Evolutionary conservation across 225 moss, liverwort and hornwort species (phyloP), one percentile per base, ranked within the genome.

Genomic region (Lunularia cruciata): DNA sequence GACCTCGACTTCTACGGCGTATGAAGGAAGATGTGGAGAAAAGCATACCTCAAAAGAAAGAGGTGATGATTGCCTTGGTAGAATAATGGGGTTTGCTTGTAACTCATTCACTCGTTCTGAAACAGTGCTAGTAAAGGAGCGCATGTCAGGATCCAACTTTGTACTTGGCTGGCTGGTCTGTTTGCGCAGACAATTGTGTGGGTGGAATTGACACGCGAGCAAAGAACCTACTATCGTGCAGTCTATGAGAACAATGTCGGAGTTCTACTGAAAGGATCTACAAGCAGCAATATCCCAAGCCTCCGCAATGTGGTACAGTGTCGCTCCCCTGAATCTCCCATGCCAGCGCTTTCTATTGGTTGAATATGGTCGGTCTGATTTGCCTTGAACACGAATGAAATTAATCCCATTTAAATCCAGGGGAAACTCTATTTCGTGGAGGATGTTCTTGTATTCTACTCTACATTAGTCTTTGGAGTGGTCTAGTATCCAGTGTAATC

Each of bases 1-100:
- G 94, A 54, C 94, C 90, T 23, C 78, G 89, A 55, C 51, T 94
- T 11, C 65, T 94, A 45, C 81, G 89, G 60, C 86, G 90, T 26
- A 87, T 94, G 90, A 94, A 93, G 68, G 93, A 93, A 62, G 88
- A 90, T 63, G 88, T 93, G 8, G 93, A 93, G 80, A 93, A 93
- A 72, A 91, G 79, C 75, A 94, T 94, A 60, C 90, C 94, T 23
- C 87, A 79, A 5, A 94, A 94, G 70, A 89, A 94, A 79, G 94
- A 94, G 90, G 93, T 94, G 56, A 57, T 13, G 5, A 37, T 26
- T 34, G 14, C n/a, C 33, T 12, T 27, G 56, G 30, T 28, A 8
- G 18, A 20, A 37, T 6, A 3, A 31, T 51, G 27, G 32, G 48
- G 3, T 68, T 19, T 26, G 49, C 20, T n/a, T 39, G 18, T 38